Evolutionary conservation across 305 asterid species (phyloP), one percentile per base, ranked within the genome.

Genomic region (Fraxinus sp.): DNA sequence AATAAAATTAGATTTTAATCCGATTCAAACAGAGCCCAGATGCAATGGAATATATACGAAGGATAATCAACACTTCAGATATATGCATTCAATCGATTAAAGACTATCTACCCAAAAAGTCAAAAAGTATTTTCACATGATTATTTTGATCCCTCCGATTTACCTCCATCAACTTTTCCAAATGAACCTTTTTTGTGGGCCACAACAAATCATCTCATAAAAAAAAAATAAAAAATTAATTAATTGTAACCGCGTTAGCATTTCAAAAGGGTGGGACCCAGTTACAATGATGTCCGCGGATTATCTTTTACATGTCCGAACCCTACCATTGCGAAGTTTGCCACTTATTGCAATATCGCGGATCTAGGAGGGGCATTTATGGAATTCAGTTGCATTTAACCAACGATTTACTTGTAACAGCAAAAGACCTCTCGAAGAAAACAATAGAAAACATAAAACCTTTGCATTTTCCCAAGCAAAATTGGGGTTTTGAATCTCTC

Each of bases 381-480:
- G 87, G 83, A 37, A 82, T 80, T 80, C 72, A 28, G 0, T 0
- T 0, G 6, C 46, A 71, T 59, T 85, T 71, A 80, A 59, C 73
- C 7, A 72, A 55, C 84, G 33, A 49, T 52, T 57, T 16, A 77
- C 75, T 82, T 32, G 80, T 77, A 89, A 81, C 64, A 81, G 79
- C 68, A 41, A 72, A 79, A 57, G 83, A 78, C 84, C 39, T 75
- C 64, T 74, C 62, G 81, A 74, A 18, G 44, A 81, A 37, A 79
- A 68, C 10, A 37, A 14, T 64, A 66, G 77, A 83, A 73, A 6
- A 76, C 71, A 33, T 55, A 76, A 62, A 78, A 74, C 89, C 85
- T 83, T 89, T 83, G 87, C 88, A 68, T 28, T 68, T 89, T 79
- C 82, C 80, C 64, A 20, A 68, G 78, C 77, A 59, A 76, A 82